A percentile compares a stretch with the other conserved stretches of the same genome.
These are phyloP conservation scores for Sarocladium oryzae DNA, from an alignment of 2,329 filamentous ascomycete species.

Conservation along the genomic window DNA sequence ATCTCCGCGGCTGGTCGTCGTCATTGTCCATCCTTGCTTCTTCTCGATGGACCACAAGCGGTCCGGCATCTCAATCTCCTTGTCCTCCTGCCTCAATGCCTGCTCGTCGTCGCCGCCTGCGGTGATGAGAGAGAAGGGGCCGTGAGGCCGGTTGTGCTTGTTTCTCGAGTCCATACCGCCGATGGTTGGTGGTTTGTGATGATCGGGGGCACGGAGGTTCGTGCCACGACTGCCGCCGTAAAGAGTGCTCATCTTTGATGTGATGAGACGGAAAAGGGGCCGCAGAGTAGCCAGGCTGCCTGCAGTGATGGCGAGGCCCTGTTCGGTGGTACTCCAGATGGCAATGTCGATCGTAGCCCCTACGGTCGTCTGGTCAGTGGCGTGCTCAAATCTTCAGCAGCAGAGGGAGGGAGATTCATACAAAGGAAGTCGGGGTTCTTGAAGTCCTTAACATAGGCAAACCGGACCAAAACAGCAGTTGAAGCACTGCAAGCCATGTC, in stretches of 20 bases:
- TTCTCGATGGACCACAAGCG: not conserved
- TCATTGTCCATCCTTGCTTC: not conserved
- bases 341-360: constrained; percentile 36
- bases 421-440: constrained; percentile 36
- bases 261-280: constrained; percentile 30
- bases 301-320: constrained; percentile 41
- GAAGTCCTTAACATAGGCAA: constrained; percentile 31
- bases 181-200: not conserved
- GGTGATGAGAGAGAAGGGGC: constrained; percentile 1
- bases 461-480: constrained; percentile 34
- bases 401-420: constrained; percentile 17
- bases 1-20: not conserved
- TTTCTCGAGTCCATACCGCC: not conserved
- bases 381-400: not conserved
- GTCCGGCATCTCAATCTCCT: constrained; percentile 2
- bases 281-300: constrained; percentile 41
- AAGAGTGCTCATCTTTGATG: constrained; percentile 15
- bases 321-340: constrained; percentile 42
- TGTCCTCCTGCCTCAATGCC: not conserved
- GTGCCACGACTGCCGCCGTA: not conserved
- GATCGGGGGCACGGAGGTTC: not conserved
- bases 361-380: not conserved
- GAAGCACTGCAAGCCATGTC: constrained; percentile 29
- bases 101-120: not conserved
- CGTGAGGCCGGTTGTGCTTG: constrained; percentile 1